Evolutionary conservation across 345 rosid genomes (phyloP).

Genomic region (Kandelia obovata): DNA sequence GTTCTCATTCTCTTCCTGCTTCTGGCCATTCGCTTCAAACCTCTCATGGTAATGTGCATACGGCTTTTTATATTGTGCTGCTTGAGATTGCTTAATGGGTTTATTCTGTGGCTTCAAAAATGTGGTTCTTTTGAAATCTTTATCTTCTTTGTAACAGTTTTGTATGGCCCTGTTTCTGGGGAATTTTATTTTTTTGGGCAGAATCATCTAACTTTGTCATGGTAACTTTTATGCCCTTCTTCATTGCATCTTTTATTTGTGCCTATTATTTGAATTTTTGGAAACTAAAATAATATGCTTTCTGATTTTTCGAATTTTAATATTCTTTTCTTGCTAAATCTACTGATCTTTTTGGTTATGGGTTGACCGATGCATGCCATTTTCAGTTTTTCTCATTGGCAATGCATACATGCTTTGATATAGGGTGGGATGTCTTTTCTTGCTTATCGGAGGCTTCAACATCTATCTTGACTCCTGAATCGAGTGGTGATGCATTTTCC

Average conservation of each 20-base stretch:
- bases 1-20: slow-evolving; percentile 6
- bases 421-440: slow-evolving; percentile 43
- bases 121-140: background rate
- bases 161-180: slow-evolving; percentile 9
- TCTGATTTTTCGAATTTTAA: too few species aligned
- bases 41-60: slow-evolving; percentile 14
- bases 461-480: slow-evolving; percentile 52
- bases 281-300: background rate
- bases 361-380: background rate
- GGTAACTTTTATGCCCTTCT: slow-evolving; percentile 16
- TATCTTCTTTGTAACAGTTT: slow-evolving; percentile 5
- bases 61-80: background rate
- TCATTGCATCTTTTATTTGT: background rate
- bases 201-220: slow-evolving; percentile 20
- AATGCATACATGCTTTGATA: slow-evolving; percentile 11
- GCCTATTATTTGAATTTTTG: background rate
- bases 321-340: too few species aligned
- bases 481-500: slow-evolving; percentile 52
- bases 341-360: background rate
- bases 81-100: slow-evolving; percentile 2
- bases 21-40: slow-evolving; percentile 10
- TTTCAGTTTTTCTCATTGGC: background rate
- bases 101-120: background rate
- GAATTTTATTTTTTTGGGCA: slow-evolving; percentile 10
- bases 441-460: slow-evolving; percentile 48